A percentile compares a stretch with the other conserved stretches of the same genome.
These are phyloP conservation scores for Fusarium sp. DNA, from an alignment of 2,329 filamentous ascomycete species.

Conservation along the genomic window DNA sequence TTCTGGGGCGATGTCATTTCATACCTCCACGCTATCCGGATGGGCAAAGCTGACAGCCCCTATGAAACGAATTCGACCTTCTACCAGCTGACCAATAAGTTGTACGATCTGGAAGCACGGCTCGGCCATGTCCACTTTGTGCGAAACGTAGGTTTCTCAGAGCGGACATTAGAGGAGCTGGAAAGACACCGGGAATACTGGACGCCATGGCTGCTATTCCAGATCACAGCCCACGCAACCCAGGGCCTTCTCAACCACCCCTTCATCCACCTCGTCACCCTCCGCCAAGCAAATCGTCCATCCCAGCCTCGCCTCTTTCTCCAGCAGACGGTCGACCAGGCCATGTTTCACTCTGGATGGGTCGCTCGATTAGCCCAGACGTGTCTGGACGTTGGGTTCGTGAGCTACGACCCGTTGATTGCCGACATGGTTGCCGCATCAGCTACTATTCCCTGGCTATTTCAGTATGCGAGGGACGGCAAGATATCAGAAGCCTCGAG, in stretches of 20 bases:
- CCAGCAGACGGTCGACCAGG: constrained; percentile 43
- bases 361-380: constrained; percentile 40
- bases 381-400: constrained; percentile 38
- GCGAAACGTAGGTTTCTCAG: constrained; percentile 42
- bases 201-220: constrained; percentile 40
- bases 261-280: constrained; percentile 40
- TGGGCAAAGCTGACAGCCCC: constrained; percentile 35
- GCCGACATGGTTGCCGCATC: constrained; percentile 43
- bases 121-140: constrained; percentile 39
- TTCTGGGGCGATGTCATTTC: constrained; percentile 42
- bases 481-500: constrained; percentile 34
- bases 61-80: constrained; percentile 41
- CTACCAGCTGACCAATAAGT: constrained; percentile 35
- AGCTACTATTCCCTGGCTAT: constrained; percentile 43
- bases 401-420: constrained; percentile 39
- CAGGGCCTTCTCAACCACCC: constrained; percentile 41
- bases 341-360: constrained; percentile 45
- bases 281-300: constrained; percentile 23
- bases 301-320: constrained; percentile 38
- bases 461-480: constrained; percentile 42
- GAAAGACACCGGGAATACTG: constrained; percentile 40
- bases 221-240: constrained; percentile 39
- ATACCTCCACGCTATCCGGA: constrained; percentile 34
- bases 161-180: constrained; percentile 35
- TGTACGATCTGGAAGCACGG: constrained; percentile 36